Evolutionary conservation across 495 filamentous ascomycete species (phyloP), one percentile per base, ranked within the genome.

Genomic region (Tuber microsphaerosporum): DNA sequence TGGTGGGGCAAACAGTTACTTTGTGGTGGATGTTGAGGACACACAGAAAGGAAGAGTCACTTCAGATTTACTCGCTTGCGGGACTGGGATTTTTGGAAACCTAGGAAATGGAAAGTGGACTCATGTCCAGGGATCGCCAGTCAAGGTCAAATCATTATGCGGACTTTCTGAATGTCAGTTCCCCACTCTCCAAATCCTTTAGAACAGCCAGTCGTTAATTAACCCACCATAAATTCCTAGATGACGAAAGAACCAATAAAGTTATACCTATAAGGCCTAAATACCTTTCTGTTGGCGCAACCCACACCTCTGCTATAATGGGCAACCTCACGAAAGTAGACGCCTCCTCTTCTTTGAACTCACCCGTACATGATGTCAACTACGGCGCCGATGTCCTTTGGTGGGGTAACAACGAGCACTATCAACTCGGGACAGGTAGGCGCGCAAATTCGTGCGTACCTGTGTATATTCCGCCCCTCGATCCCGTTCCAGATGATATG

Each of bases 401-500:
- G 88, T 99, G 94, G 92, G 95, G 95, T 77, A 92, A 92, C 51
- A 99, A 97, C 80, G 94, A 99, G 85, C 88, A 89, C 77, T 97
- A 92, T 81, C 95, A 99, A 82, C 88, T 99, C 26, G 95, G 95
- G 6, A 97, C 91, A 6, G 94, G 95, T 48, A 94, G 90, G 86
- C 85, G 94, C 75, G 97, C 89, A 81, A 98, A 99, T 81, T 77
- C 89, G 9, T 85, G 87, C 44, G 86, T 86, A 16, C 95, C 95
- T 20, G 86, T 86, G 0, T 92, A 97, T 83, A 93, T 99, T 74
- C 87, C 89, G 42, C 92, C 92, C 14, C 85, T 97, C 46, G 89
- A 93, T 10, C 61, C 72, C 6, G 71, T 79, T 72, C 76, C 83
- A 70, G 82, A 77, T 16, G 84, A 84, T 42, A 87, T 88, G 77